Evolutionary conservation across 2,329 filamentous ascomycete species (phyloP).

Genomic region (Rugonectria rugulosa): DNA sequence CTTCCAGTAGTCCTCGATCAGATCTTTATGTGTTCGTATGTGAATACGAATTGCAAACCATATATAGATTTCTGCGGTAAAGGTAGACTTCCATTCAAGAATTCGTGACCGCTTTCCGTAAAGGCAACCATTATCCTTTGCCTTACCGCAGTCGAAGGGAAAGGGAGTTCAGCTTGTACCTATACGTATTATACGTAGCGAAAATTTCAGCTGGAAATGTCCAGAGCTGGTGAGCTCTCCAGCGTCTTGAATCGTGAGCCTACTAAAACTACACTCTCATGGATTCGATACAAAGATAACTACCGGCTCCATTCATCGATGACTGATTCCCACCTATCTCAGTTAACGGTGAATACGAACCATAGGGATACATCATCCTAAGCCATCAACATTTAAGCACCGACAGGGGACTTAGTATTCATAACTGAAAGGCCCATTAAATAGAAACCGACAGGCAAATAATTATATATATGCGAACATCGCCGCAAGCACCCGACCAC

Average conservation of each 20-base stretch:
- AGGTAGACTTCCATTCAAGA: slow-evolving; percentile 16
- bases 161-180: no score
- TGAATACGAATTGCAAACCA: slow-evolving; percentile 23
- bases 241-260: background rate
- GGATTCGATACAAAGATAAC: background rate
- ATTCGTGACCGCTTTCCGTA: no score
- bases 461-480: no score
- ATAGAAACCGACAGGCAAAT: no score
- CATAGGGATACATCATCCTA: no score
- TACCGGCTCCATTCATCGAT: background rate
- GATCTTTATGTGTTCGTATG: slow-evolving; percentile 17
- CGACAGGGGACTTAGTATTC: no score
- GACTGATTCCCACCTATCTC: background rate
- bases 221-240: background rate
- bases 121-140: no score
- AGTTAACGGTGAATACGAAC: background rate
- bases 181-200: no score
- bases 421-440: no score
- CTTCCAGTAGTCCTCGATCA: slow-evolving; percentile 18
- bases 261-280: background rate
- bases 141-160: no score
- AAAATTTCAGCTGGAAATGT: background rate
- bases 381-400: no score
- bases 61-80: slow-evolving; percentile 15
- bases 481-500: no score